Conservation (phyloP, 176 grass and related monocot genomes). For the Areca catechu region DNA sequence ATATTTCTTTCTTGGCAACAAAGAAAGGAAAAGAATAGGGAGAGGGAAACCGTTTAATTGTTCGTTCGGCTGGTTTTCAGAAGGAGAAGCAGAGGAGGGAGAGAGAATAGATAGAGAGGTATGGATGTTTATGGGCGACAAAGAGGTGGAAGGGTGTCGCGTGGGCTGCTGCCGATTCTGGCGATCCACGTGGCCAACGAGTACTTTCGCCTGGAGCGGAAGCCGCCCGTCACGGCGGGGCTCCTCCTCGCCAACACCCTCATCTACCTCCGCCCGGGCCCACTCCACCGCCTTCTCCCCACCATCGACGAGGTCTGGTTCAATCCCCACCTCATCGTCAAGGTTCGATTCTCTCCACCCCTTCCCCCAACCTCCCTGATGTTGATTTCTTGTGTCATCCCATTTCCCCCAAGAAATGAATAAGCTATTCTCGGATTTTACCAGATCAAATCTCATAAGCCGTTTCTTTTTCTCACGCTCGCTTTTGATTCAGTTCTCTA, state of each 20-base stretch:
- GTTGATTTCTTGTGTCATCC: not conserved
- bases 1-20: too few species aligned
- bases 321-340: conserved; percentile 77
- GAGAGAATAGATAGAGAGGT: not conserved
- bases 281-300: conserved; percentile 67
- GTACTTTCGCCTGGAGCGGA: conserved; percentile 46
- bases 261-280: conserved; percentile 61
- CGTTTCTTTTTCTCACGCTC: too few species aligned
- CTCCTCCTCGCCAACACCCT: conserved; percentile 72
- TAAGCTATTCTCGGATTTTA: too few species aligned
- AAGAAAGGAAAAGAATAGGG: too few species aligned
- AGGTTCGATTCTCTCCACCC: conserved; percentile 27
- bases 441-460: too few species aligned
- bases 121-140: not conserved
- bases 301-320: conserved; percentile 44
- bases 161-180: conserved; percentile 67
- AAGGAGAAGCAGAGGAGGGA: not conserved
- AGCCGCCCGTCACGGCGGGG: conserved; percentile 68
- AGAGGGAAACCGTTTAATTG: not conserved
- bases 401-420: not conserved
- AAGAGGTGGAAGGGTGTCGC: conserved; percentile 10
- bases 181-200: conserved; percentile 60
- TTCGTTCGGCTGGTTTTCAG: too few species aligned
- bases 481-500: too few species aligned
- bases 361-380: not conserved